Evolutionary conservation across 495 filamentous ascomycete genomes (phyloP).

Genomic region (Talaromyces adpressus): DNA sequence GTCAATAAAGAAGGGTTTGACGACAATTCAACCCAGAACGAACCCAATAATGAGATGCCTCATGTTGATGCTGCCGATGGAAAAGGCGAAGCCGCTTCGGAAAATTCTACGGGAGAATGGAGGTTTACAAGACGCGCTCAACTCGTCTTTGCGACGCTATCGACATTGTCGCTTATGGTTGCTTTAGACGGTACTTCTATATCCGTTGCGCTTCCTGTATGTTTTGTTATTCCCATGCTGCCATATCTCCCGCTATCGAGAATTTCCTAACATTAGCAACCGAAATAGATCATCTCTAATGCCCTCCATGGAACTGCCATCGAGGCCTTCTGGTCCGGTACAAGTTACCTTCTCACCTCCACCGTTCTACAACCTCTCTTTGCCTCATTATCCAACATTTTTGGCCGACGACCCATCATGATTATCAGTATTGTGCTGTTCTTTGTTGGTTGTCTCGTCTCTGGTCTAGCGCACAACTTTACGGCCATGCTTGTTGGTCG

Average conservation of each 20-base stretch:
- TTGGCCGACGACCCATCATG: slow-evolving; percentile 37
- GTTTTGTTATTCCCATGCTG: slow-evolving; percentile 8
- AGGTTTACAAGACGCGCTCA: not conserved
- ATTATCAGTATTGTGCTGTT: slow-evolving; percentile 46
- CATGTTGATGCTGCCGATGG: not conserved
- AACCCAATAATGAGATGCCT: not conserved
- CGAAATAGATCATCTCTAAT: slow-evolving; percentile 22
- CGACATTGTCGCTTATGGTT: slow-evolving; percentile 56
- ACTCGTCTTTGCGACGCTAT: slow-evolving; percentile 38
- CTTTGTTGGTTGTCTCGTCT: slow-evolving; percentile 51
- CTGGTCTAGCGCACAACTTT: slow-evolving; percentile 54
- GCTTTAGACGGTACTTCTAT: slow-evolving; percentile 71
- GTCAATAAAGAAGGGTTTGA: not conserved
- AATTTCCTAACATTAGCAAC: not conserved
- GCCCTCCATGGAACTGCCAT: slow-evolving; percentile 46
- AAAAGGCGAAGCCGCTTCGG: not conserved
- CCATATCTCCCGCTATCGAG: not conserved
- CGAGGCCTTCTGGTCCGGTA: slow-evolving; percentile 54
- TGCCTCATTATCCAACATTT: slow-evolving; percentile 33
- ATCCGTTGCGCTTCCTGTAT: slow-evolving; percentile 62
- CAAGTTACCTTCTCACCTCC: slow-evolving; percentile 45
- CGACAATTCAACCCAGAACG: not conserved
- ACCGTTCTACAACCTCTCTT: slow-evolving; percentile 36
- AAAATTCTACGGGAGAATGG: not conserved
- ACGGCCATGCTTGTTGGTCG: slow-evolving; percentile 59